A percentile compares a stretch with the other conserved stretches of the same genome.
phyloP scores from a whole-genome alignment of 2,329 filamentous ascomycete genomes.

The Monilinia polystroma region DNA sequence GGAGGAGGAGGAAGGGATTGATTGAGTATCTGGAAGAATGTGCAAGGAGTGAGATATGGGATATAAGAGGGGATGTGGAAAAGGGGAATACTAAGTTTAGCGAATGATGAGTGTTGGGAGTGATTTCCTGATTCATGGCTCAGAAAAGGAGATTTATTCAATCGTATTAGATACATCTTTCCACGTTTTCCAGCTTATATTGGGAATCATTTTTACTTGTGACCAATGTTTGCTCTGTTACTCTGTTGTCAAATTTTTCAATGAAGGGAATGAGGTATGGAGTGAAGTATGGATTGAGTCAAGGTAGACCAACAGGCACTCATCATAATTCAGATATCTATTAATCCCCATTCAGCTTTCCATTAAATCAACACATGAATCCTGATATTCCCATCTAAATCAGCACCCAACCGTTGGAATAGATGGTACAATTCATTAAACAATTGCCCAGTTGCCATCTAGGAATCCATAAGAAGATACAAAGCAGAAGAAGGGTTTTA shows the following conservation, averaged over 20 bases:
- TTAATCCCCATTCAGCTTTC: background rate
- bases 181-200: background rate
- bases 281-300: background rate
- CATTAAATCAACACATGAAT: background rate
- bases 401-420: too few species aligned
- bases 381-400: too few species aligned
- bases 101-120: background rate
- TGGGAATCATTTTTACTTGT: background rate
- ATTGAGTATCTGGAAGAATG: slow-evolving; percentile 8
- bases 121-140: background rate
- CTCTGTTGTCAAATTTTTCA: background rate
- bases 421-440: too few species aligned
- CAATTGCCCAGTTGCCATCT: too few species aligned
- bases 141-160: background rate
- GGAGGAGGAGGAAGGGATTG: background rate
- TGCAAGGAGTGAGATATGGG: slow-evolving; percentile 1
- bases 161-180: background rate
- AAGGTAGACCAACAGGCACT: background rate
- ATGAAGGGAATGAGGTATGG: background rate
- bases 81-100: too few species aligned
- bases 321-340: background rate
- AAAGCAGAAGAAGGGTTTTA: too few species aligned
- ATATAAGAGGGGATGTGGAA: background rate
- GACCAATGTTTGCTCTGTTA: background rate
- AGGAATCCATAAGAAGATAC: too few species aligned